Evolutionary conservation across 2,329 filamentous ascomycete genomes (phyloP), one percentile per base, ranked within the genome.

Genomic region (Paramyrothecium sp.): DNA sequence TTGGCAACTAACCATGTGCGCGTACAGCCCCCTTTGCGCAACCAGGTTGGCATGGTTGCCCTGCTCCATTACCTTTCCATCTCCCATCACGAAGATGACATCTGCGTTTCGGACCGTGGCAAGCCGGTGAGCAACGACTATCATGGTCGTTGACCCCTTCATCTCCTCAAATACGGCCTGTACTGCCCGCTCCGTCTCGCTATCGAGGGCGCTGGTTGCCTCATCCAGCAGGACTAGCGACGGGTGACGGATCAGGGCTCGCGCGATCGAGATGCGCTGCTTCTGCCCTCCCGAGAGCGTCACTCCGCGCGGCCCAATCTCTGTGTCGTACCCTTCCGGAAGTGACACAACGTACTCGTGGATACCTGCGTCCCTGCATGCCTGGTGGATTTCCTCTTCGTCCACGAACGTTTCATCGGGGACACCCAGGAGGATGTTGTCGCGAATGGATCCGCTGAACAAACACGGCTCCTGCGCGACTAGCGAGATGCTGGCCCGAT

Each of bases 81-180:
- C 85, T 71, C 96, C 91, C 69, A 96, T 92, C 34, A 96, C 92
- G 63, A 92, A 96, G 65, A 96, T 96, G 56, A 92, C 78, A 69
- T 96, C 92, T 1, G 92, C 92, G 21, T 54, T 50, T 50, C 47
- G 20, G 13, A 50, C 19, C 3, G 47, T 50, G 8, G 47, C 17
- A 7, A 50, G 20, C 5, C 47, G 17, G 23, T 50, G 47, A 21
- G 47, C 47, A 3, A 50, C 47, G 5, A 50, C 47, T 7, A 50
- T 19, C 47, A 50, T 50, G 3, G 47, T 50, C 4, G 13, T 50
- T 13, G 47, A 50, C 7, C 47, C 47, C 47, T 22, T 50, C 47
- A 50, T 50, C 4, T 50, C 47, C 7, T 50, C 47, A 50, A 50
- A 50, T 16, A 50, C 47, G 13, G 20, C 19, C 20, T 50, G 47